Evolutionary conservation across 495 filamentous ascomycete species (phyloP), one percentile per base, ranked within the genome.

Genomic region (Aspergillus diversus): DNA sequence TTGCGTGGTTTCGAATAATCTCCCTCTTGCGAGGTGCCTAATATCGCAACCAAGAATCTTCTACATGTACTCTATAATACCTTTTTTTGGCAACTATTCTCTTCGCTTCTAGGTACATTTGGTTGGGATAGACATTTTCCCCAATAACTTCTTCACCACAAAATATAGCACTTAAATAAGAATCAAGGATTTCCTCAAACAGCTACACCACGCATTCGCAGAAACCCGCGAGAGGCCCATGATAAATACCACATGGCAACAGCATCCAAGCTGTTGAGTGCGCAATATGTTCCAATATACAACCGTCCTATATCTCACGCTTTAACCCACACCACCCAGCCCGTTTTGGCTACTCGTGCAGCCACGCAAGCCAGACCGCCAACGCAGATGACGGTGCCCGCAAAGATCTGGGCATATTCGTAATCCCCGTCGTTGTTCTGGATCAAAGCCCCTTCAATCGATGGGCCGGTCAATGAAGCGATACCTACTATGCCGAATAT

Each of bases 401-500:
- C 39, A 43, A 43, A 43, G 5, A 43, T 11, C 39, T 43, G 39
- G 0, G 39, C 5, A 11, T 43, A 43, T 43, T 12, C 4, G n/a
- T 43, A 43, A 13, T 15, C 11, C 39, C 82, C 80, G 5, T 69
- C 74, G 13, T 68, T 67, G 2, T 65, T 59, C 68, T 80, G 69
- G 15, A 85, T 77, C 53, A 84, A 64, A 2, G 77, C 76, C 0
- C 88, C 89, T 0, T 82, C 83, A 52, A 91, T 50, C 9, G 47
- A 27, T 7, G 47, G 47, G 47, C n/a, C 47, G 11, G 47, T 50
- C 16, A 50, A 31, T 5, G 16, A 8, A 0, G 16, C 47, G 9
- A 90, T 70, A 55, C 83, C 85, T 8, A 84, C 77, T 55, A 90
- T 83, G 7, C 78, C 86, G 61, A 92, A 89, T 3, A 86, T 79